Evolutionary conservation across 768 basidiomycete genomes (phyloP), one percentile per base, ranked within the genome.

Genomic region (Strobilomyces confusus): DNA sequence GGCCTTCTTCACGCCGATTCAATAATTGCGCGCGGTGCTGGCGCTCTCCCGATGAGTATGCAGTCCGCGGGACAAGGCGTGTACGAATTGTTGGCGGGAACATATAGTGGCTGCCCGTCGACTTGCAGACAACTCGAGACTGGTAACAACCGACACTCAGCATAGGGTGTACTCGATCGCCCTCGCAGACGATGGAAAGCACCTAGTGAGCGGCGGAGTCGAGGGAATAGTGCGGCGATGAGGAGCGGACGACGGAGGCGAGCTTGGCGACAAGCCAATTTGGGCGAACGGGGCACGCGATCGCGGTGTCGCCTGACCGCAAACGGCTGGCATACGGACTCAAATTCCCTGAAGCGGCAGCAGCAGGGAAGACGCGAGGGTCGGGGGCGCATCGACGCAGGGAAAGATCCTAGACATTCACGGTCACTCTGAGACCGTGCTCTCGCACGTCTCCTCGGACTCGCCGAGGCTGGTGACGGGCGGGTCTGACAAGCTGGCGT

Each of bases 281-380:
- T 37, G 8, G 19, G 5, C 14, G 0, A 34, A 17, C n/a, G 46
- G 23, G 15, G 22, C 33, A 13, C 6, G 23, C 46, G 3, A 13
- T 41, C 7, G 43, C 50, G 3, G 19, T 51, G 8, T 51, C 43
- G 13, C 50, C 25, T 20, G 34, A 44, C 25, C 22, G 11, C 26
- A 54, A 52, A 26, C 19, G 53, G 49, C 15, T 51, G 5, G 49
- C 32, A 8, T 51, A 29, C 14, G 53, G 53, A 8, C 53, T 54
- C 32, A 33, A 41, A 22, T 12, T 26, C 19, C n/a, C 43, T 5
- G 34, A 36, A 14, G 13, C 36, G 37, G 20, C 9, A 19, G 19
- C 26, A 38, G 3, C 4, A 29, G 7, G 5, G 41, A 22, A 14
- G 5, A 17, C 1, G 51, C 43, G 34, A n/a, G 19, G 50, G 50